A percentile compares a stretch with the other conserved stretches of the same genome.
Conservation (phyloP, 352 stramenopile genomes). For the Pythium pyrilobum region DNA sequence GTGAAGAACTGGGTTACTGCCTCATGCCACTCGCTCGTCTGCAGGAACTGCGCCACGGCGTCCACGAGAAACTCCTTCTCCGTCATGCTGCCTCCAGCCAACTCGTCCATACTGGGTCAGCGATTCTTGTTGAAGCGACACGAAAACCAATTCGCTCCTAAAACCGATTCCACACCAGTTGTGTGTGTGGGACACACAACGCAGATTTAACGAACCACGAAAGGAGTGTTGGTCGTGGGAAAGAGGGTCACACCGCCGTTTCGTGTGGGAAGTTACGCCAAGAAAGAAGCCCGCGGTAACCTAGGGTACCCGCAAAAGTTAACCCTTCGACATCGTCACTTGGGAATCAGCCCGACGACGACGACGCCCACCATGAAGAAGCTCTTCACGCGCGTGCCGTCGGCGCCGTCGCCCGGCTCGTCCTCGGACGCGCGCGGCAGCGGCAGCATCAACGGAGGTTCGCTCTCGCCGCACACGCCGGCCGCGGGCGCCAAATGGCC, state of each 20-base stretch:
- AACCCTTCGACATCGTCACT: too few relatives aligned
- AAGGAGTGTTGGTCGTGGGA: too few relatives aligned
- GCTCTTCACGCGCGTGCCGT: conserved; percentile 22
- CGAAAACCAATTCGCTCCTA: background rate
- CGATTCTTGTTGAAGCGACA: background rate
- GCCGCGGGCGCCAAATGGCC: background rate
- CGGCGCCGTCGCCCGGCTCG: conserved; percentile 1
- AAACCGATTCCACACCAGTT: background rate
- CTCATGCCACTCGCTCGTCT: conserved; percentile 46
- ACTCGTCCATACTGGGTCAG: background rate
- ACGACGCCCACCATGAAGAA: conserved; percentile 30
- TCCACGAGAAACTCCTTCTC: conserved; percentile 75
- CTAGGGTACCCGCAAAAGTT: too few relatives aligned
- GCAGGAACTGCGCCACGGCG: conserved; percentile 64
- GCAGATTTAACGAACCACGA: background rate
- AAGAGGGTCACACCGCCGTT: too few relatives aligned
- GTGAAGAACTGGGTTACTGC: conserved; percentile 49
- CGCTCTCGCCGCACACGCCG: conserved; percentile 1
- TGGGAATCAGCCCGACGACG: too few relatives aligned
- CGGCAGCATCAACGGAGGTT: conserved; percentile 12
- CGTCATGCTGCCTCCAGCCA: conserved; percentile 8
- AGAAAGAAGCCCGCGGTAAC: too few relatives aligned
- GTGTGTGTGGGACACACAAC: too few relatives aligned
- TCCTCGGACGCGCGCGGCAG: background rate
- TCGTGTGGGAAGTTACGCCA: background rate